Conservation (phyloP, 768 basidiomycete species). For the Udeniomyces megalosporus region DNA sequence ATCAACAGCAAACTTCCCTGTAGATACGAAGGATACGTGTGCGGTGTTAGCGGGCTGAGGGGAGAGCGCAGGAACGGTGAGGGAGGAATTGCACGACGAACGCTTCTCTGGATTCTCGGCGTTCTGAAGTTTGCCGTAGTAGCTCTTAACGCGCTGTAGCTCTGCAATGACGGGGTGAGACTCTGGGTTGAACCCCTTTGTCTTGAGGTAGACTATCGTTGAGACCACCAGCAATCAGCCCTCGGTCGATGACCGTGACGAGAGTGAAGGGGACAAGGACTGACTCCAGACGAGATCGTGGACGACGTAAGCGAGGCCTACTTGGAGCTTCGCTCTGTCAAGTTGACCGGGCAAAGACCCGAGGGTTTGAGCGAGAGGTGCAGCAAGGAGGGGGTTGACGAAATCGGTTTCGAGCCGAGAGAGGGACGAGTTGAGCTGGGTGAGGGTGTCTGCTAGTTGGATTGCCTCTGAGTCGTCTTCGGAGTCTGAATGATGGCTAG, state of each 20-base stretch:
- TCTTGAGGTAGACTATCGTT: slow-evolving; percentile 25
- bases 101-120: slow-evolving; percentile 24
- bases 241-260: too few relatives aligned
- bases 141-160: slow-evolving; percentile 26
- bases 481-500: slow-evolving; percentile 1
- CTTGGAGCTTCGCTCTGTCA: slow-evolving; percentile 27
- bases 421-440: slow-evolving; percentile 18
- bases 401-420: slow-evolving; percentile 17
- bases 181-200: slow-evolving; percentile 26
- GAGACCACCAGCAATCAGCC: background rate
- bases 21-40: background rate
- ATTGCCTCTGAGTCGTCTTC: slow-evolving; percentile 15
- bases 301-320: slow-evolving; percentile 27
- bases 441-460: slow-evolving; percentile 18
- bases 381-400: slow-evolving; percentile 20
- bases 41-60: background rate
- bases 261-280: too few relatives aligned
- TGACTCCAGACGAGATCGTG: slow-evolving; percentile 30
- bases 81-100: slow-evolving; percentile 9
- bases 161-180: slow-evolving; percentile 27
- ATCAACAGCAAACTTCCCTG: slow-evolving; percentile 11
- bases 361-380: slow-evolving; percentile 20
- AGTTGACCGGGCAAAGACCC: slow-evolving; percentile 15
- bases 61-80: background rate
- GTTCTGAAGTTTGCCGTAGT: slow-evolving; percentile 25